Evolutionary conservation across 139 green algal species (phyloP), one percentile per base, ranked within the genome.

Genomic region (Micromonas pusilla): DNA sequence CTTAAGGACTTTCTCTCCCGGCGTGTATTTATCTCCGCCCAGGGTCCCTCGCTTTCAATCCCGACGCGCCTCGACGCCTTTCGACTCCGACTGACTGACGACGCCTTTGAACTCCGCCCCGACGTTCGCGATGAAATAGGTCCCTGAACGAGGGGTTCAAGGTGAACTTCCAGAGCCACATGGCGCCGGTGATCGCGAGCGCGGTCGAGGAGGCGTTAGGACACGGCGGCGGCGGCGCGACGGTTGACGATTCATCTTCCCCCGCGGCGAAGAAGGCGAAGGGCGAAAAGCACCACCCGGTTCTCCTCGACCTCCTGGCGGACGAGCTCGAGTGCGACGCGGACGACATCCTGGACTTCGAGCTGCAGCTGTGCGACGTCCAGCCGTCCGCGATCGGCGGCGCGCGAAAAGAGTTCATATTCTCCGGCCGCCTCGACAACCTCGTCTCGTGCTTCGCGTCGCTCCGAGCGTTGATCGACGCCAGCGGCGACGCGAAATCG

Each of bases 371-470:
- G 31, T 94, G 91, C 45, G 94, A 98, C 82, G 91, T 88, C 28
- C 92, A 97, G 85, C 83, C 87, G 2, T 83, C 83, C 65, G 70
- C 28, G 21, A 79, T 90, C 33, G 81, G 90, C 73, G 93, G 94
- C 70, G 81, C 84, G 3, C 33, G 87, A 0, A 84, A 92, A 25
- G 94, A 97, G 85, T 97, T 96, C 79, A 77, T 98, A 6, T 94
- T 92, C 73, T 81, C 85, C 1, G 94, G 94, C 2, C 87, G 94
- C 26, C 89, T 98, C 34, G 94, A 98, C 86, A 98, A 98, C 89
- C 87, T 98, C 60, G 88, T 83, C 37, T 92, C 87, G 82, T 91
- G 77, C 57, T 98, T 91, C 80, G 86, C 82, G 45, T 82, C 86
- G 0, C 68, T 95, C 54, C 73, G 87, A 57, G 87, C 91, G 1